These are phyloP conservation scores for Lichtheimia hyalospora DNA, from an alignment of 371 early-diverging fungal species.

Conservation along the genomic window DNA sequence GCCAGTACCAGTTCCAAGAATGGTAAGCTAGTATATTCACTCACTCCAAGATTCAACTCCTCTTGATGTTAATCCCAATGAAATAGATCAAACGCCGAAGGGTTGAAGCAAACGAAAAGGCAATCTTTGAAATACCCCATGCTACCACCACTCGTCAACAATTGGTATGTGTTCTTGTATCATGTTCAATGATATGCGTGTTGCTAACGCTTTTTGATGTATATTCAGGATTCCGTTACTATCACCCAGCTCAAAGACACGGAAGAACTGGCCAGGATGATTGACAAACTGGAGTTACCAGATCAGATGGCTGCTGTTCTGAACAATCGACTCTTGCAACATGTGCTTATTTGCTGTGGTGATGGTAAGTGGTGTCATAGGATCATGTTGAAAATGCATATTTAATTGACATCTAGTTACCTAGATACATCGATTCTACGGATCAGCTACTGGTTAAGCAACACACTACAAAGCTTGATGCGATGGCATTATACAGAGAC, in stretches of 20 bases:
- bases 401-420: too few relatives aligned
- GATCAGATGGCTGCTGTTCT: conserved; percentile 48
- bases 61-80: too few relatives aligned
- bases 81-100: too few relatives aligned
- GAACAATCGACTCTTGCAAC: conserved; percentile 49
- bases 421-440: conserved; percentile 34
- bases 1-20: too few relatives aligned
- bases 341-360: conserved; percentile 37
- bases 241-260: conserved; percentile 20
- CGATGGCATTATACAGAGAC: conserved; percentile 19
- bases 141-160: too few relatives aligned
- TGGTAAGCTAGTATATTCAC: too few relatives aligned
- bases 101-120: too few relatives aligned
- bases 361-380: conserved; percentile 19
- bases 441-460: conserved; percentile 48
- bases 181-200: too few relatives aligned
- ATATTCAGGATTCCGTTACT: conserved; percentile 7
- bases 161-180: too few relatives aligned
- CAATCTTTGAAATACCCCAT: too few relatives aligned
- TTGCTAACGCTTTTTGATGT: not conserved
- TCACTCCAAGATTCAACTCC: too few relatives aligned
- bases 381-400: not conserved
- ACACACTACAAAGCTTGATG: conserved; percentile 30
- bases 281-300: conserved; percentile 41
- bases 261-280: conserved; percentile 25